Evolutionary conservation across 257 asterid genomes (phyloP), one percentile per base, ranked within the genome.

Genomic region (Solanum virginianum): DNA sequence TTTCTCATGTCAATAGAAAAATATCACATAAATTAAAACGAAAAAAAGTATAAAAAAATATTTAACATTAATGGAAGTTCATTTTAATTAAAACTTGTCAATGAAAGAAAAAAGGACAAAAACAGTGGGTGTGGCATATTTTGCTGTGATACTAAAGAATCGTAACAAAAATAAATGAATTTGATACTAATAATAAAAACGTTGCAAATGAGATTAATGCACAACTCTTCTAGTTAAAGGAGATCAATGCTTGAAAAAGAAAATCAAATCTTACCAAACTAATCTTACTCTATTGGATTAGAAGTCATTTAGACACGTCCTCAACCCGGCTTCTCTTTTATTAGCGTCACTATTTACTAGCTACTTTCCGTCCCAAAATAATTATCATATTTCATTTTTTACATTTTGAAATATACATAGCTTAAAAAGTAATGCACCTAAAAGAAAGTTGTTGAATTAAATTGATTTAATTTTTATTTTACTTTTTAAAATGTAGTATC

Each of bases 21-120:
- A 14, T 12, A 8, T 10, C 4, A 13, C 5, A 62, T 24, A 6
- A 63, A 63, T 11, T 63, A 1, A 63, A 24, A 24, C 0, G 0
- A 1, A 57, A 5, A 9, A 10, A 12, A 0, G 0, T 13, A 65
- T 12, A 26, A 26, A 29, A 14, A 65, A 14, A 12, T 3, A 66
- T 65, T 65, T 29, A 65, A 65, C 8, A 1, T 84, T 85, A 80
- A 89, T 87, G 92, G 88, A 98, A 54, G 96, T 94, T 88, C 92
- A 96, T 65, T 26, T 66, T 29, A 7, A 7, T 20, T 3, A 66
- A 29, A 66, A 14, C 14, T 66, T 66, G 11, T 66, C 43, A 7
- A 57, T 24, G 18, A 14, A 14, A 65, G 43, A 65, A 65, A 65
- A 14, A 29, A n/a, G 74, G 7, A 43, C 29, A 66, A 66, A 15